These are phyloP conservation scores for Fistulinella prunicolor DNA, from an alignment of 768 basidiomycete genomes.

Conservation along the genomic window DNA sequence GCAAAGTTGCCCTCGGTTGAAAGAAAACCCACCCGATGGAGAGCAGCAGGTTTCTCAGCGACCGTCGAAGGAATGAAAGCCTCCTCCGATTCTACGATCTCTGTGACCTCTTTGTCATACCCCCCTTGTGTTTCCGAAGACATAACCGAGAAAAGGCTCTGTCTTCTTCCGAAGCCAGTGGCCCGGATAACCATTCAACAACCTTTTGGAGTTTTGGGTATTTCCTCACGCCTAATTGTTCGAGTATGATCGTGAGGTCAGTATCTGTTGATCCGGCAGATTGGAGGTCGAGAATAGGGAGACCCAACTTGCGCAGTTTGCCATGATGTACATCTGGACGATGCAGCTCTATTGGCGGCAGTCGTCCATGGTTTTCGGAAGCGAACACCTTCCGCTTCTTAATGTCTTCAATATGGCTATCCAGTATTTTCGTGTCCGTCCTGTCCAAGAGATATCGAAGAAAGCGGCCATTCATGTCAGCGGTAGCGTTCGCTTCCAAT, in stretches of 20 bases:
- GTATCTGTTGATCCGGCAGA: neutral
- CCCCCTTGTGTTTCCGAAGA: neutral
- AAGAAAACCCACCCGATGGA: neutral
- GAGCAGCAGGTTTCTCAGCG: neutral
- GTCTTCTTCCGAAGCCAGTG: neutral
- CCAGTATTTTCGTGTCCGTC: neutral
- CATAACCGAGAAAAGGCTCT: neutral
- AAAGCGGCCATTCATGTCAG: neutral
- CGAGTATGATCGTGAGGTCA: neutral
- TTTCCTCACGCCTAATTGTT: neutral
- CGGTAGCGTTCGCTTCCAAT: neutral
- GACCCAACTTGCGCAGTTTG: neutral
- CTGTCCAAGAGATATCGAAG: neutral
- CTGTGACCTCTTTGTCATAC: neutral
- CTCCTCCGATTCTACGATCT: neutral
- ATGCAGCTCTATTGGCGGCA: neutral
- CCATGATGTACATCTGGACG: neutral
- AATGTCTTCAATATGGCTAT: neutral
- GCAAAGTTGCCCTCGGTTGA: neutral
- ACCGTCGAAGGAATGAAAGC: neutral
- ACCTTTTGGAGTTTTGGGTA: neutral
- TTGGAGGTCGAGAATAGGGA: neutral
- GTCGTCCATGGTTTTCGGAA: neutral
- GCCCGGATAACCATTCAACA: neutral
- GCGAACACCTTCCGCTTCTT: neutral